These are phyloP conservation scores for Sordariomycetes sp. DNA, from an alignment of 2,329 filamentous ascomycete genomes.

Conservation along the genomic window DNA sequence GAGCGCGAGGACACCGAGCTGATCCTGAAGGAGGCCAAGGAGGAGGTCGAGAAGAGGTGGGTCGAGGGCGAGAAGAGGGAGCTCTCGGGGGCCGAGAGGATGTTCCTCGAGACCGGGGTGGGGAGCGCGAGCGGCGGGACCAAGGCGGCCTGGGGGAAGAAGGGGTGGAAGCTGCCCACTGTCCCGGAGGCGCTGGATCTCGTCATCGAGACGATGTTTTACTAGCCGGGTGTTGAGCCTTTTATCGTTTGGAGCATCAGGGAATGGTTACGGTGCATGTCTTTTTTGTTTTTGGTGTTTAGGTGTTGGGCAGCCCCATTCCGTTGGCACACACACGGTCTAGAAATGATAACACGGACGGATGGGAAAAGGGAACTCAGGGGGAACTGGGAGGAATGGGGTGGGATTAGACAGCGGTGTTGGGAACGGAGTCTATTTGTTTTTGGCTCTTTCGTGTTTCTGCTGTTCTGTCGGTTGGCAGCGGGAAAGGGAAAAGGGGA, in stretches of 20 bases:
- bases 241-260: not conserved
- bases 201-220: constrained; percentile 31
- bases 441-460: too few relatives aligned
- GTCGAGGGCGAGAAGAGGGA: constrained; percentile 50
- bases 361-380: not conserved
- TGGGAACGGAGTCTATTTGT: not conserved
- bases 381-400: too few relatives aligned
- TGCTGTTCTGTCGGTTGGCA: not conserved
- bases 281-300: constrained; percentile 2
- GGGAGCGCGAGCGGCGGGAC: constrained; percentile 14
- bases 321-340: not conserved
- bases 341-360: not conserved
- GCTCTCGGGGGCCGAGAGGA: constrained; percentile 26
- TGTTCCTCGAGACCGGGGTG: constrained; percentile 45
- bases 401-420: not conserved
- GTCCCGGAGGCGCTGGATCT: constrained; percentile 33
- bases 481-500: not conserved
- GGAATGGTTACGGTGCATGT: not conserved
- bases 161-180: constrained; percentile 22
- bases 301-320: not conserved
- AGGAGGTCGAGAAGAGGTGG: constrained; percentile 64
- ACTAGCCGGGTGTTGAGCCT: constrained; percentile 13
- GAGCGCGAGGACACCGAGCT: constrained; percentile 64
- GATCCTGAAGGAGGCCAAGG: constrained; percentile 57
- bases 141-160: constrained; percentile 18